These are phyloP conservation scores for Phoma sp. DNA, from an alignment of 2,329 filamentous ascomycete species.

Conservation along the genomic window DNA sequence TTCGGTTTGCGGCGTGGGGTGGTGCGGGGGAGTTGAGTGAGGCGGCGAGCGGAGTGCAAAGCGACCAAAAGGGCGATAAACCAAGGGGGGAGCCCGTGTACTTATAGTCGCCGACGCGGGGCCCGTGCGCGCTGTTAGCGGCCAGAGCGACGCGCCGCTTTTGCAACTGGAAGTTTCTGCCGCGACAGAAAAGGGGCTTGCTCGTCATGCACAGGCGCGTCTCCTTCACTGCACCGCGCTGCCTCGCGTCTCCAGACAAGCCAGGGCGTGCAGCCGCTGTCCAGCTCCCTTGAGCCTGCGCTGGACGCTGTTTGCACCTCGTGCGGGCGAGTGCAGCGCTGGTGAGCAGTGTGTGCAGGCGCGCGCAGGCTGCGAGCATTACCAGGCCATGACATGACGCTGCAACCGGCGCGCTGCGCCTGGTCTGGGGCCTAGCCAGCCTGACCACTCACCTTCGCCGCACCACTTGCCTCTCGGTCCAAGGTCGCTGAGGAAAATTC, in stretches of 20 bases:
- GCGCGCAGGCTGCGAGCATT: constrained; percentile 9
- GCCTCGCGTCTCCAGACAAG: constrained; percentile 19
- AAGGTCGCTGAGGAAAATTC: constrained; percentile 23
- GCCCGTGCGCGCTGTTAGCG: constrained; percentile 19
- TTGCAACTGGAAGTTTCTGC: constrained; percentile 37
- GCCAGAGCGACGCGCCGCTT: constrained; percentile 25
- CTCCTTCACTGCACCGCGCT: constrained; percentile 20
- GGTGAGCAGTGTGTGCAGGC: constrained; percentile 7
- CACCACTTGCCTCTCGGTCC: constrained; percentile 27
- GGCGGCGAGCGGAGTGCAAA: constrained; percentile 35
- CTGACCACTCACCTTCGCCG: constrained; percentile 32
- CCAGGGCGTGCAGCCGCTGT: constrained; percentile 2
- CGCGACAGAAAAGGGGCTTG: constrained; percentile 32
- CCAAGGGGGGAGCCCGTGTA: constrained; percentile 27
- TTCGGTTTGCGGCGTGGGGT: constrained; percentile 37
- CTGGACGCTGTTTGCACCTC: background rate
- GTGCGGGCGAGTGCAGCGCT: constrained; percentile 2
- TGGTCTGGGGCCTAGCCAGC: constrained; percentile 20
- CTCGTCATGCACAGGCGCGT: constrained; percentile 25
- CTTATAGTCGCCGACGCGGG: constrained; percentile 29
- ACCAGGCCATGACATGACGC: constrained; percentile 36
- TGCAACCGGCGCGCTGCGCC: constrained; percentile 19
- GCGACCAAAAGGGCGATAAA: constrained; percentile 37
- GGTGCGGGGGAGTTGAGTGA: constrained; percentile 33
- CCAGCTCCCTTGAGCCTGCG: background rate